A percentile compares a stretch with the other conserved stretches of the same genome.
phyloP scores from a whole-genome alignment of 495 filamentous ascomycete genomes.

The Daldinia grandis region DNA sequence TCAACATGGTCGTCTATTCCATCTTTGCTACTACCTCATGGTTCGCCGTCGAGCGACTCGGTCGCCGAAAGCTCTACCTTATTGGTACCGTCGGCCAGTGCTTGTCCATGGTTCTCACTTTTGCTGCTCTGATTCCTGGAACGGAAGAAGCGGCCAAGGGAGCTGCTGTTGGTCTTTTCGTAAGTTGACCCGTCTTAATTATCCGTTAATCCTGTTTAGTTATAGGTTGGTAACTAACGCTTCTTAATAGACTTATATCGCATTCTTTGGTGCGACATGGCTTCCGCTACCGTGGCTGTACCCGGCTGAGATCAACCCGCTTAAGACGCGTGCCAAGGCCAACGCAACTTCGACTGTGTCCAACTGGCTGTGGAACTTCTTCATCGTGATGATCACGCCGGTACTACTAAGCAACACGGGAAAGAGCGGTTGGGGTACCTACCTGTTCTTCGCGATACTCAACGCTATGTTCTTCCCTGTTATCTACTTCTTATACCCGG shows the following conservation, averaged over 20 bases:
- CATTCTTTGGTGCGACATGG: constrained; percentile 79
- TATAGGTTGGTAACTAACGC: constrained; percentile 29
- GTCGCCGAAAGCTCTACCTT: constrained; percentile 68
- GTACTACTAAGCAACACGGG: constrained; percentile 70
- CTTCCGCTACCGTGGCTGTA: constrained; percentile 74
- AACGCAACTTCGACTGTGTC: constrained; percentile 72
- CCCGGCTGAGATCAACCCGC: constrained; percentile 66
- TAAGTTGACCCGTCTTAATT: constrained; percentile 12
- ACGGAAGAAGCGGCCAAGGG: constrained; percentile 65
- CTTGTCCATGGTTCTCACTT: constrained; percentile 77
- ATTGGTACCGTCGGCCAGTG: constrained; percentile 70
- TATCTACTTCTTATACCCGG: constrained; percentile 76
- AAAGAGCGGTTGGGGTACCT: constrained; percentile 68
- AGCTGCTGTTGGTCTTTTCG: constrained; percentile 78
- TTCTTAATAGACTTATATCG: constrained; percentile 68
- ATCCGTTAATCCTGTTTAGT: not conserved
- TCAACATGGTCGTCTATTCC: constrained; percentile 68
- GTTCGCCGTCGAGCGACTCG: constrained; percentile 77
- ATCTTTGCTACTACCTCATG: constrained; percentile 76
- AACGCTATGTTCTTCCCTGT: constrained; percentile 72
- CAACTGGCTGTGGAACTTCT: constrained; percentile 74
- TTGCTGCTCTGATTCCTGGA: constrained; percentile 72
- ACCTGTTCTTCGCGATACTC: constrained; percentile 72
- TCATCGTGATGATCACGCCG: constrained; percentile 64
- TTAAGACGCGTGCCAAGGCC: constrained; percentile 70